A percentile compares a stretch with the other conserved stretches of the same genome.
Evolutionary conservation across 2,329 filamentous ascomycete species (phyloP).

Genomic region (Aspergillus eucalypticola): DNA sequence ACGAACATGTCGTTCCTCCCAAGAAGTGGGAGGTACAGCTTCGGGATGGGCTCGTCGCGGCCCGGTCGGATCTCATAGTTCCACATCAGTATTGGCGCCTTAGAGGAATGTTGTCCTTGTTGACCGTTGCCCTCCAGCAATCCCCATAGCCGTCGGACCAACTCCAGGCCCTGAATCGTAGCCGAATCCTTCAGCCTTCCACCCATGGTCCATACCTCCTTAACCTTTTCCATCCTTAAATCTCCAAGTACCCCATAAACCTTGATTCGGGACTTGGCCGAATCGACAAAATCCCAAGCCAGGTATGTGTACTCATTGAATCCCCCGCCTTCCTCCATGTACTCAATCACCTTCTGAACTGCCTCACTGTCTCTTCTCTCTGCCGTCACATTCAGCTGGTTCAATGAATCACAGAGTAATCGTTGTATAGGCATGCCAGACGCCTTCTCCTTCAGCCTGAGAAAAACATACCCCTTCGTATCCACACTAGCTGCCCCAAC

Average conservation of each 20-base stretch:
- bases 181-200: neutral
- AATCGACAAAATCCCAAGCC: constrained; percentile 1
- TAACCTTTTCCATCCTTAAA: neutral
- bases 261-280: neutral
- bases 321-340: neutral
- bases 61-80: constrained; percentile 1
- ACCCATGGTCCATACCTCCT: constrained; percentile 3
- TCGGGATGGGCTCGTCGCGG: neutral
- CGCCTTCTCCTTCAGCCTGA: neutral
- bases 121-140: neutral
- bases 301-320: constrained; percentile 7
- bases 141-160: constrained; percentile 4
- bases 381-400: neutral
- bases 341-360: neutral
- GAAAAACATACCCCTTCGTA: neutral
- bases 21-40: constrained; percentile 1
- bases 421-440: neutral
- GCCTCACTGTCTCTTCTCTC: neutral
- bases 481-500: neutral
- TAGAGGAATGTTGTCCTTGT: neutral
- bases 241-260: neutral
- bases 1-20: neutral
- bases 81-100: neutral
- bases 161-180: neutral
- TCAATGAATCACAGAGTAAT: neutral